Conservation (phyloP, 495 filamentous ascomycete genomes). For the Xylaria scruposa region DNA sequence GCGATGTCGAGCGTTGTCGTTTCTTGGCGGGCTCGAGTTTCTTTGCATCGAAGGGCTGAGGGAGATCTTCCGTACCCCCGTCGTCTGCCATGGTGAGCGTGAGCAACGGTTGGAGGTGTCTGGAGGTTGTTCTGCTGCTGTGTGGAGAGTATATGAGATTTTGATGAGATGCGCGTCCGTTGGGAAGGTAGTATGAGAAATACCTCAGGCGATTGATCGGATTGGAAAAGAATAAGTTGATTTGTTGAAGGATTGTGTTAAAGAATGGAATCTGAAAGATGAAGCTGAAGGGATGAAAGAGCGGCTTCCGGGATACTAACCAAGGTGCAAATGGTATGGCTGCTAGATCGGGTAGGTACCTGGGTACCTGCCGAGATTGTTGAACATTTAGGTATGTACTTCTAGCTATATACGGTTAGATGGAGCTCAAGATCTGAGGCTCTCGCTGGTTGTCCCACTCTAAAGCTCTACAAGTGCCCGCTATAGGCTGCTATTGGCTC, state of each 20-base stretch:
- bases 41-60: constrained; percentile 63
- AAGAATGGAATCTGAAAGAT: background rate
- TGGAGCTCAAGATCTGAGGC: background rate
- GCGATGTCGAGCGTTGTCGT: constrained; percentile 50
- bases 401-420: background rate
- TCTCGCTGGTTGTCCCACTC: background rate
- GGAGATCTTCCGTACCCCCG: constrained; percentile 36
- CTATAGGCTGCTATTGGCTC: constrained; percentile 32
- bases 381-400: too few species aligned
- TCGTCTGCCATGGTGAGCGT: constrained; percentile 37
- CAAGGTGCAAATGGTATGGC: background rate
- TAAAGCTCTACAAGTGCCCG: constrained; percentile 23
- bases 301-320: background rate
- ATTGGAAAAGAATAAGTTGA: background rate
- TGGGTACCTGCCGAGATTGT: background rate
- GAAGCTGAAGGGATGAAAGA: background rate
- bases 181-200: background rate
- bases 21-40: constrained; percentile 62
- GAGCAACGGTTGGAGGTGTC: background rate
- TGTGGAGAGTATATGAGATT: background rate
- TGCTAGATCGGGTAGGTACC: background rate
- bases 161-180: background rate
- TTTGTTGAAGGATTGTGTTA: background rate
- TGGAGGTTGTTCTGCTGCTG: background rate
- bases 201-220: background rate